phyloP scores from a whole-genome alignment of 768 basidiomycete genomes.

The Phaeolepiota aurea region DNA sequence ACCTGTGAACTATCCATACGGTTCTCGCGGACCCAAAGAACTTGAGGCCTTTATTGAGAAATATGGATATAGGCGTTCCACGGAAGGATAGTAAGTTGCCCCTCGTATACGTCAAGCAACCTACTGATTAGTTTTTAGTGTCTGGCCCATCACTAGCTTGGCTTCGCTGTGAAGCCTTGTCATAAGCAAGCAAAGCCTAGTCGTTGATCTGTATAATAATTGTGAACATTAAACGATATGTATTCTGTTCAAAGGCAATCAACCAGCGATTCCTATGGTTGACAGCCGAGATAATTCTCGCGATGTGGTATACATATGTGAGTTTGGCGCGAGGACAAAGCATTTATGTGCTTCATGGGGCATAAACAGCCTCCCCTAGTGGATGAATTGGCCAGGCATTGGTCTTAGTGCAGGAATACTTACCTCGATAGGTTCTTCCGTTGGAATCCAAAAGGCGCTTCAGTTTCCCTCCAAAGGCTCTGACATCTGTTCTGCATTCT shows the following conservation, averaged over 20 bases:
- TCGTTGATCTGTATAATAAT: not conserved
- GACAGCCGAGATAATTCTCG: too few relatives aligned
- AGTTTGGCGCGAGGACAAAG: too few relatives aligned
- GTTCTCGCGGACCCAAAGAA: slow-evolving; percentile 88
- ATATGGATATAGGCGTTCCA: slow-evolving; percentile 70
- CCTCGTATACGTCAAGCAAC: slow-evolving; percentile 1
- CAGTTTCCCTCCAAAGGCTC: slow-evolving; percentile 52
- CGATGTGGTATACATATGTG: too few relatives aligned
- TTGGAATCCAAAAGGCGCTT: slow-evolving; percentile 50
- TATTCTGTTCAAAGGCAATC: too few relatives aligned
- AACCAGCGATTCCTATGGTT: too few relatives aligned
- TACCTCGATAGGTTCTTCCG: slow-evolving; percentile 39
- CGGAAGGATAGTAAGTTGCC: slow-evolving; percentile 62
- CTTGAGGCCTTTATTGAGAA: slow-evolving; percentile 68
- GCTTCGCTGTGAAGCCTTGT: slow-evolving; percentile 33
- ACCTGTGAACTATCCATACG: slow-evolving; percentile 81
- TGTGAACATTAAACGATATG: not conserved
- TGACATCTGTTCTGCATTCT: slow-evolving; percentile 54
- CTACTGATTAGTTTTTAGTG: slow-evolving; percentile 26
- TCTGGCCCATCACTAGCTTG: slow-evolving; percentile 69
- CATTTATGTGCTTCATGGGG: too few relatives aligned
- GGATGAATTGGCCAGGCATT: slow-evolving; percentile 5
- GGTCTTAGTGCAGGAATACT: not conserved
- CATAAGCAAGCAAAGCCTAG: not conserved
- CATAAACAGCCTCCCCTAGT: slow-evolving; percentile 27